Evolutionary conservation across 2,329 filamentous ascomycete genomes (phyloP).

Genomic region (Fusarium tjaetaba): DNA sequence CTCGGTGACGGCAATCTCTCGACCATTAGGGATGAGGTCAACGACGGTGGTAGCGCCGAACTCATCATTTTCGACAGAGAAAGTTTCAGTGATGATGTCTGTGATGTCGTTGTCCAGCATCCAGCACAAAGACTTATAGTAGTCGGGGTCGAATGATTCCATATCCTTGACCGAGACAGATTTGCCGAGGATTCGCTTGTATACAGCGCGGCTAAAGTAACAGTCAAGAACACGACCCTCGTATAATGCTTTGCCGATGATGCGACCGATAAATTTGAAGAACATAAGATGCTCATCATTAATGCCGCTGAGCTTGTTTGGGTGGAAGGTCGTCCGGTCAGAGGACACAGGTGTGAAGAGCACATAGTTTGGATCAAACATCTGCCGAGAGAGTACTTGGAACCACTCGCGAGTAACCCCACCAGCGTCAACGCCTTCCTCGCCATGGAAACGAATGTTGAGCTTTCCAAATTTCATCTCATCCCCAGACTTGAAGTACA

Average conservation of each 20-base stretch:
- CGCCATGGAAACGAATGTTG: conserved; percentile 95
- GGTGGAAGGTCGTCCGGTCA: conserved; percentile 98
- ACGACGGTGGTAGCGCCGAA: conserved; percentile 91
- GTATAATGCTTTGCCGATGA: conserved; percentile 98
- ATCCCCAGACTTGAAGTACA: conserved; percentile 95
- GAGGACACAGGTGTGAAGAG: conserved; percentile 97
- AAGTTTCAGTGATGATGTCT: conserved; percentile 95
- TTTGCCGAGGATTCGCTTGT: conserved; percentile 96
- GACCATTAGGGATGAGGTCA: conserved; percentile 87
- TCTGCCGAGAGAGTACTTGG: conserved; percentile 94
- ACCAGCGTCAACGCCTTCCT: conserved; percentile 97
- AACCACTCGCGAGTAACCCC: conserved; percentile 99
- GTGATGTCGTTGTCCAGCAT: conserved; percentile 99
- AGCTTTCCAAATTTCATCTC: conserved; percentile 99
- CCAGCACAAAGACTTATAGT: conserved; percentile 98
- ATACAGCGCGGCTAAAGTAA: conserved; percentile 98
- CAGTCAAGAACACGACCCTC: conserved; percentile 96
- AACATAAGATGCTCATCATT: conserved; percentile 97
- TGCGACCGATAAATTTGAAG: conserved; percentile 99
- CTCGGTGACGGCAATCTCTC: conserved; percentile 92
- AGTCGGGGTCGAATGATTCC: conserved; percentile 97
- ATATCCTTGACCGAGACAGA: conserved; percentile 98
- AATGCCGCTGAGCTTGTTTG: conserved; percentile 91
- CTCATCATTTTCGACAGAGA: conserved; percentile 91
- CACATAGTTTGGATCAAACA: conserved; percentile 99